Evolutionary conservation across 257 asterid genomes (phyloP).

Genomic region (Salvia hispanica): DNA sequence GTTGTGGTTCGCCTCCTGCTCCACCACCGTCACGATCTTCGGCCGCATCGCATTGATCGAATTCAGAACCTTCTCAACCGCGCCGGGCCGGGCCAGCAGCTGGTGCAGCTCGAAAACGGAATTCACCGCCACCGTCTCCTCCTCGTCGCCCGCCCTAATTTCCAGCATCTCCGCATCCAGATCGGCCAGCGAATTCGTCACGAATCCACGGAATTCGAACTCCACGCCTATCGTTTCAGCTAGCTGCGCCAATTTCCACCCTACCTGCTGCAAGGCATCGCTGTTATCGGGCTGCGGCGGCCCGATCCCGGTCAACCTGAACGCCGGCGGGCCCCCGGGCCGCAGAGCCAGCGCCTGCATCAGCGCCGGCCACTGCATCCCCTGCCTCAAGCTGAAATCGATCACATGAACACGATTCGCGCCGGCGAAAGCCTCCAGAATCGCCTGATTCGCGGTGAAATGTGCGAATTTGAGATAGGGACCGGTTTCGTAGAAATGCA

Average conservation of each 20-base stretch:
- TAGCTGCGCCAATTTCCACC: conserved; percentile 75
- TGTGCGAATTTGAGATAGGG: conserved; percentile 81
- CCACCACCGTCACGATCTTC: conserved; percentile 69
- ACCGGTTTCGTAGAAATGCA: conserved; percentile 80
- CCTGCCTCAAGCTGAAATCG: conserved; percentile 74
- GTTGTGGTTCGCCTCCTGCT: conserved; percentile 84
- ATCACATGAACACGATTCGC: conserved; percentile 61
- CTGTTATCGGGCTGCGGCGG: conserved; percentile 84
- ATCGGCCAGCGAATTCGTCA: conserved; percentile 73
- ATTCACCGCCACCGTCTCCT: conserved; percentile 79
- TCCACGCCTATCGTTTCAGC: conserved; percentile 70
- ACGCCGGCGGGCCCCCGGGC: conserved; percentile 76
- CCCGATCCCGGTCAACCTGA: conserved; percentile 45
- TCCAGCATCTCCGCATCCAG: conserved; percentile 59
- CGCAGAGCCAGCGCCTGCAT: conserved; percentile 74
- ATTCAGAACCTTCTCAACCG: conserved; percentile 56
- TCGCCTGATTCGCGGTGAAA: conserved; percentile 80
- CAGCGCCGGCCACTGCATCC: conserved; percentile 89
- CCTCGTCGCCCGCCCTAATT: conserved; percentile 44
- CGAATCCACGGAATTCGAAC: conserved; percentile 74
- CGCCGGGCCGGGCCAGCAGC: conserved; percentile 53
- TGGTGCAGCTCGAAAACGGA: conserved; percentile 81
- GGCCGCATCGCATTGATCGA: conserved; percentile 60
- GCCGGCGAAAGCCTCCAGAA: conserved; percentile 70
- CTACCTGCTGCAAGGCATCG: conserved; percentile 74